Conservation (phyloP, 495 filamentous ascomycete genomes). For the Annulohypoxylon stygium region DNA sequence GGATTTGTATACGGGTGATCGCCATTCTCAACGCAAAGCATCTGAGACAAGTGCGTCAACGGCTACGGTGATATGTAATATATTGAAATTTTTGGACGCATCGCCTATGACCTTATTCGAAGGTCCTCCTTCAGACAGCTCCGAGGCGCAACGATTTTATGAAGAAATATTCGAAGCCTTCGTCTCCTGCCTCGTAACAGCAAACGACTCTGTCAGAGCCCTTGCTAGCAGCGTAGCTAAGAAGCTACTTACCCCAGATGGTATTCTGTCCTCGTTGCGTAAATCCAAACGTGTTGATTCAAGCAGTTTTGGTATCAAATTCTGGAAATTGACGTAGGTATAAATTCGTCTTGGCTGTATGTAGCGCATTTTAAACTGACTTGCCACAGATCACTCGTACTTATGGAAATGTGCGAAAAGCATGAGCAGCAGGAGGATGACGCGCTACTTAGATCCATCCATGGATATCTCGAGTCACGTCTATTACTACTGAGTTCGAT, state of each 20-base stretch:
- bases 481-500: constrained; percentile 62
- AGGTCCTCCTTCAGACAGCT: constrained; percentile 48
- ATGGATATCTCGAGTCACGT: constrained; percentile 65
- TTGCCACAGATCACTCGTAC: constrained; percentile 59
- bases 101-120: constrained; percentile 65
- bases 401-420: constrained; percentile 65
- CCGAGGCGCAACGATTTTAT: constrained; percentile 60
- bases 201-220: constrained; percentile 63
- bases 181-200: constrained; percentile 63
- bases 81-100: constrained; percentile 66
- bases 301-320: constrained; percentile 57
- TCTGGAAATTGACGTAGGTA: constrained; percentile 68
- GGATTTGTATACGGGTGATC: constrained; percentile 59
- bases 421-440: constrained; percentile 57
- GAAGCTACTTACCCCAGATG: constrained; percentile 60
- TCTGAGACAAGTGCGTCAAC: constrained; percentile 55
- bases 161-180: constrained; percentile 65
- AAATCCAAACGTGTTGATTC: constrained; percentile 57
- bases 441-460: constrained; percentile 60
- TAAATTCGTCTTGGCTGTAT: constrained; percentile 12
- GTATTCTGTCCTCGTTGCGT: constrained; percentile 54
- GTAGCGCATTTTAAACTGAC: constrained; percentile 37
- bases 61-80: constrained; percentile 61
- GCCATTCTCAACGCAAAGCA: constrained; percentile 55
- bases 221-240: constrained; percentile 61